These are phyloP conservation scores for Leishmania tropica DNA, from an alignment of 208 protist genomes.

Conservation along the genomic window DNA sequence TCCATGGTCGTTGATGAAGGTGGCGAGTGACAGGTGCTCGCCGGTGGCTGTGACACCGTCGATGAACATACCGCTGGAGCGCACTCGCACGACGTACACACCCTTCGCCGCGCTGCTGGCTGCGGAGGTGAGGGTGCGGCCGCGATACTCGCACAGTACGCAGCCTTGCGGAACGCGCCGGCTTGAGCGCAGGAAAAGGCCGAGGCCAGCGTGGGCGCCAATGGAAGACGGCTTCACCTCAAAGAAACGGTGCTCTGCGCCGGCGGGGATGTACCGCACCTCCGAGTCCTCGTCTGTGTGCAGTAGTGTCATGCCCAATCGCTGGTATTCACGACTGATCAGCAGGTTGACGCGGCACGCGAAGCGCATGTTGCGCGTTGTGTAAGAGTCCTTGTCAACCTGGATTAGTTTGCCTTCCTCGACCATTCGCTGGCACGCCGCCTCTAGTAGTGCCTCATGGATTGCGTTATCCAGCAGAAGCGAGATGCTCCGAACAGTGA, in stretches of 20 bases:
- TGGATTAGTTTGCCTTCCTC: constrained; percentile 55
- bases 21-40: constrained; percentile 81
- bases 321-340: constrained; percentile 77
- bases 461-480: constrained; percentile 55
- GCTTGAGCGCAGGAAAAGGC: constrained; percentile 76
- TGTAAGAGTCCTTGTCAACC: constrained; percentile 62
- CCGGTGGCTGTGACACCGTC: constrained; percentile 64
- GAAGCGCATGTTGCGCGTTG: constrained; percentile 46
- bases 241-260: constrained; percentile 83
- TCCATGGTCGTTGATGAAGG: constrained; percentile 90
- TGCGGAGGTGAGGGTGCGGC: constrained; percentile 37
- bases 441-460: constrained; percentile 62
- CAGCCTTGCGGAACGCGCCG: constrained; percentile 73
- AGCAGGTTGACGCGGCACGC: constrained; percentile 54
- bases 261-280: constrained; percentile 71
- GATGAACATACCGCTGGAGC: constrained; percentile 60
- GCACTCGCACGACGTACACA: constrained; percentile 78
- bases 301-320: constrained; percentile 78
- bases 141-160: constrained; percentile 84
- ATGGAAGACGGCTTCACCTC: constrained; percentile 70
- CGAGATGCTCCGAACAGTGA: constrained; percentile 46
- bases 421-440: constrained; percentile 64
- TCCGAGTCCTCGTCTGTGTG: constrained; percentile 33
- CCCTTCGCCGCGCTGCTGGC: constrained; percentile 36
- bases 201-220: constrained; percentile 57